These are phyloP conservation scores for Amaranthus tricolor DNA, from an alignment of 179 eudicot species.

Conservation along the genomic window DNA sequence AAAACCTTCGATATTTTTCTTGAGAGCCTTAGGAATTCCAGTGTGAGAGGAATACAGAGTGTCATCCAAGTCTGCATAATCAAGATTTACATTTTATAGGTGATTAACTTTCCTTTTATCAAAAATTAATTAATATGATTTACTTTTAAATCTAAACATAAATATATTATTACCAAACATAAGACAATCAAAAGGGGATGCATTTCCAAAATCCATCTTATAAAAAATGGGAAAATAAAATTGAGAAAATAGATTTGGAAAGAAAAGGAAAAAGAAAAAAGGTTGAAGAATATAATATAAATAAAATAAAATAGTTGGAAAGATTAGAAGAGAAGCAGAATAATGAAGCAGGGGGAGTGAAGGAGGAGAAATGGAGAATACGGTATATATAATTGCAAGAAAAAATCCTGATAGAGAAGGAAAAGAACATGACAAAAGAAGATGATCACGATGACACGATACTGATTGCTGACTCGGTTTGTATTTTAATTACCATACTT, in stretches of 20 bases:
- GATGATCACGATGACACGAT: neutral
- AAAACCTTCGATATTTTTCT: slow-evolving; percentile 71
- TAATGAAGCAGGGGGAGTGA: neutral
- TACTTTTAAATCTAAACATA: neutral
- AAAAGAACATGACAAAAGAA: neutral
- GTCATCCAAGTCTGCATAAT: slow-evolving; percentile 79
- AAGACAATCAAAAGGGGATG: slow-evolving; percentile 69
- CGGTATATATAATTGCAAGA: slow-evolving; percentile 24
- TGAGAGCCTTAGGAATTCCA: slow-evolving; percentile 59
- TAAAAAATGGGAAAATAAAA: neutral
- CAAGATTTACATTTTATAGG: neutral
- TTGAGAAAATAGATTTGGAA: neutral
- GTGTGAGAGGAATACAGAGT: slow-evolving; percentile 66
- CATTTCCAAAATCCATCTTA: slow-evolving; percentile 48
- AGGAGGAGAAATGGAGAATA: neutral
- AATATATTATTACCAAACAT: slow-evolving; percentile 58
- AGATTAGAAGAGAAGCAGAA: neutral
- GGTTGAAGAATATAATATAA: neutral
- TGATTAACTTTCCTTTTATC: slow-evolving; percentile 1
- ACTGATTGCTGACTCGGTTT: slow-evolving; percentile 31
- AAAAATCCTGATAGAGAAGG: neutral
- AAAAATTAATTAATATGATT: neutral
- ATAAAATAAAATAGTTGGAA: neutral
- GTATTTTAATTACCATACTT: too few species aligned
- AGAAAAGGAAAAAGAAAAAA: neutral